Percentiles rank a stretch among this genome's conserved stretches.
Conservation (phyloP, 75 land plant genomes). For the Gnetum montanum region DNA sequence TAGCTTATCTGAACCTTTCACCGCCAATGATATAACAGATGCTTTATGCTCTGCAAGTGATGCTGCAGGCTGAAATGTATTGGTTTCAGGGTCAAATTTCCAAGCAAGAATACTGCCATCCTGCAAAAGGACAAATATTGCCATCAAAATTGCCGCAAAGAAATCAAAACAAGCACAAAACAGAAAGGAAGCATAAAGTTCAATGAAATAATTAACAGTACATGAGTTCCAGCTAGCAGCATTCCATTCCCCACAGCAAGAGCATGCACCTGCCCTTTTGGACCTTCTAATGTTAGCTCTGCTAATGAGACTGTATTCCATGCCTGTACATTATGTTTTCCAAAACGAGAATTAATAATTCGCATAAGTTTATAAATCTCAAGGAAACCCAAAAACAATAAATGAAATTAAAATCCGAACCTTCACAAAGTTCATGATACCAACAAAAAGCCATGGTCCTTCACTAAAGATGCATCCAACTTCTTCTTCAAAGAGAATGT, state of each 20-base stretch:
- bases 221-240: constrained; percentile 73
- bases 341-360: background rate
- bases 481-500: constrained; percentile 48
- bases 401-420: constrained; percentile 11
- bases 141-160: background rate
- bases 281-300: constrained; percentile 48
- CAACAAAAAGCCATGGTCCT: constrained; percentile 74
- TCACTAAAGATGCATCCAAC: constrained; percentile 68
- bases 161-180: background rate
- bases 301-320: constrained; percentile 49
- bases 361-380: background rate
- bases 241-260: constrained; percentile 46
- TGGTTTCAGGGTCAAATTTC: constrained; percentile 53
- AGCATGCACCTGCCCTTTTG: constrained; percentile 70
- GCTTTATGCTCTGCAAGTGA: constrained; percentile 65
- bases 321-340: constrained; percentile 26
- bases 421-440: constrained; percentile 68
- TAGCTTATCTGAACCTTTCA: constrained; percentile 54
- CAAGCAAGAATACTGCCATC: constrained; percentile 88
- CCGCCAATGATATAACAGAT: constrained; percentile 74
- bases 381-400: background rate
- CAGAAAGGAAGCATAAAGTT: background rate
- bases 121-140: constrained; percentile 28
- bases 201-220: constrained; percentile 8
- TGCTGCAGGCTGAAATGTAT: constrained; percentile 85